phyloP scores from a whole-genome alignment of 202 grass and related monocot genomes.

The Saccharum hybrid region DNA sequence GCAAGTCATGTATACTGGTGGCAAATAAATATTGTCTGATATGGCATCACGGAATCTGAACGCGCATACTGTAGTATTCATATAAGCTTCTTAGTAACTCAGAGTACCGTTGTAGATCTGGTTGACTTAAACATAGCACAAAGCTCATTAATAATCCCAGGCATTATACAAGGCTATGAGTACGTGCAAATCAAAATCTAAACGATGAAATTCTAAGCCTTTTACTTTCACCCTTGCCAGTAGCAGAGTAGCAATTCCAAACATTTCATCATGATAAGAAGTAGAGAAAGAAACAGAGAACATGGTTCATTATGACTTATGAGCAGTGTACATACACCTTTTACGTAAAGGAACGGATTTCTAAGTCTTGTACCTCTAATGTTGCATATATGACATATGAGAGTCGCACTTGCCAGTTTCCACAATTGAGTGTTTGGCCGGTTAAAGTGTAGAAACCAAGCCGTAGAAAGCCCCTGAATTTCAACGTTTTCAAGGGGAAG shows the following conservation, averaged over 20 bases:
- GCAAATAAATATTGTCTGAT: neutral
- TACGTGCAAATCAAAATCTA: neutral
- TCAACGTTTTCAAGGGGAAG: neutral
- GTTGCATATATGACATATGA: too few relatives aligned
- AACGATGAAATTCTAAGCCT: neutral
- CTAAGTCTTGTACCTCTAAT: neutral
- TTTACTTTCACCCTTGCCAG: neutral
- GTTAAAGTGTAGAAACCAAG: neutral
- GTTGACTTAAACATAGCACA: neutral
- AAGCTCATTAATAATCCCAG: neutral
- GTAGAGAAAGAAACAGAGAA: neutral
- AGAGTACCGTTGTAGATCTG: conserved; percentile 12
- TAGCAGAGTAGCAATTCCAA: neutral
- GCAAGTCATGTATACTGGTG: conserved; percentile 22
- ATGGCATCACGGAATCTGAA: conserved; percentile 18
- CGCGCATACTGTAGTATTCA: too few relatives aligned
- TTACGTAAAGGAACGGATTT: neutral
- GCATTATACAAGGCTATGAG: neutral
- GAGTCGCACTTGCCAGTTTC: too few relatives aligned
- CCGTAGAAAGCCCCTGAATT: neutral
- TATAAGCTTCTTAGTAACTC: neutral
- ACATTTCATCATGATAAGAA: neutral
- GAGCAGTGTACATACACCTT: too few relatives aligned
- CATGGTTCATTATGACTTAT: neutral
- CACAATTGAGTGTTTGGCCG: neutral